Evolutionary conservation across 768 basidiomycete genomes (phyloP), one percentile per base, ranked within the genome.

Genomic region (Lactifluus piperatus): DNA sequence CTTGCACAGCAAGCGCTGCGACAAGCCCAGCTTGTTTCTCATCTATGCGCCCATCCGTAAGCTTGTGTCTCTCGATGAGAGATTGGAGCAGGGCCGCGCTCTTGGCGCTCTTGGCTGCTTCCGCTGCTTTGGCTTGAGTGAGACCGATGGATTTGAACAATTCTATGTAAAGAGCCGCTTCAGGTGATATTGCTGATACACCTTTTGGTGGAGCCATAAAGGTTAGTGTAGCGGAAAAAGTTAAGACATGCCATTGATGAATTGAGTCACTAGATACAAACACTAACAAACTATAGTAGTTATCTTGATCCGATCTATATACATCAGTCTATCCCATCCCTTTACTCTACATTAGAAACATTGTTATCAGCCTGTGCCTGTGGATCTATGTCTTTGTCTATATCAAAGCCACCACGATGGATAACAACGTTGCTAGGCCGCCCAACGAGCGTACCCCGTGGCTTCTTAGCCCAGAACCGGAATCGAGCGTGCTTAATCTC

Each of bases 101-200:
- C 75, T 91, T 95, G 4, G 86, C 75, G 59, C 80, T 87, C 69
- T 92, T 90, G 36, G 84, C 82, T 5, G 89, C 87, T 66, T 97
- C 92, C 10, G 79, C 78, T 1, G 94, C 89, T 70, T 92, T 91
- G 53, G 85, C 73, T 59, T 82, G 78, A 43, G 85, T 76, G 45
- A 97, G 75, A 26, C 90, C 91, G 57, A 93, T 85, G 37, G 84
- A 80, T 69, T 84, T 80, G 76, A 94, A 93, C 37, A 87, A 75
- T 30, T 71, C 67, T 58, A 79, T 68, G 54, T 79, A 72, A 29
- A 73, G 71, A 14, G 70, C 68, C 37, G 74, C 72, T 24, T 74
- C 75, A 4, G 78, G 72, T 24, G 57, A 47, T 14, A 32, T 14
- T 6, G 41, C 14, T 20, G 37, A 39, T 9, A 41, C 41, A 44